These are phyloP conservation scores for Candida insectorum DNA, from an alignment of 805 yeast genomes.

Conservation along the genomic window DNA sequence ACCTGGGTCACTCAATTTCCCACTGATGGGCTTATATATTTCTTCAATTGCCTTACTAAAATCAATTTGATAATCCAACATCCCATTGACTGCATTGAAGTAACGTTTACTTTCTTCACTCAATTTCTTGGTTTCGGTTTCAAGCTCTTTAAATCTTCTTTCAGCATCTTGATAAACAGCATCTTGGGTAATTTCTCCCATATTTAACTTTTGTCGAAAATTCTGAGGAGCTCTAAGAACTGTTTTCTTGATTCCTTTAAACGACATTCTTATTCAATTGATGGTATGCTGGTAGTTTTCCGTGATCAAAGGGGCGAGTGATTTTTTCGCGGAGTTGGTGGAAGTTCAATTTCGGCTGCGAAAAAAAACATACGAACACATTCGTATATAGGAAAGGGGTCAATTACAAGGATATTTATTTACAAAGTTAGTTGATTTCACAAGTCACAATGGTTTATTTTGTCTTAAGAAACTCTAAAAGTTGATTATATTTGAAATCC, in stretches of 20 bases:
- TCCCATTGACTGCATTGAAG: constrained; percentile 86
- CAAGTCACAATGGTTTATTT: neutral
- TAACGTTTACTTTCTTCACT: constrained; percentile 89
- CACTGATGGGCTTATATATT: constrained; percentile 93
- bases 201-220: constrained; percentile 85
- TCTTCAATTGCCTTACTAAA: constrained; percentile 95
- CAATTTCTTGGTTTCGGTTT: constrained; percentile 81
- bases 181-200: constrained; percentile 64
- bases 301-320: neutral
- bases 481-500: no score
- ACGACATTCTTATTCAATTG: constrained; percentile 53
- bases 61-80: constrained; percentile 90
- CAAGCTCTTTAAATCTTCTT: constrained; percentile 90
- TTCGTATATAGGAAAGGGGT: neutral
- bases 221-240: constrained; percentile 87
- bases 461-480: no score
- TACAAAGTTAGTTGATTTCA: neutral
- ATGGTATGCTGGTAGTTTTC: neutral
- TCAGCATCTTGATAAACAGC: constrained; percentile 95
- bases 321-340: neutral
- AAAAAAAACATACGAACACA: neutral
- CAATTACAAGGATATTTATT: neutral
- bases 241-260: constrained; percentile 82
- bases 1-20: constrained; percentile 86
- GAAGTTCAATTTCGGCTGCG: neutral